Evolutionary conservation across 306 rosid genomes (phyloP), one percentile per base, ranked within the genome.

Genomic region (Acacia melanoxylon): DNA sequence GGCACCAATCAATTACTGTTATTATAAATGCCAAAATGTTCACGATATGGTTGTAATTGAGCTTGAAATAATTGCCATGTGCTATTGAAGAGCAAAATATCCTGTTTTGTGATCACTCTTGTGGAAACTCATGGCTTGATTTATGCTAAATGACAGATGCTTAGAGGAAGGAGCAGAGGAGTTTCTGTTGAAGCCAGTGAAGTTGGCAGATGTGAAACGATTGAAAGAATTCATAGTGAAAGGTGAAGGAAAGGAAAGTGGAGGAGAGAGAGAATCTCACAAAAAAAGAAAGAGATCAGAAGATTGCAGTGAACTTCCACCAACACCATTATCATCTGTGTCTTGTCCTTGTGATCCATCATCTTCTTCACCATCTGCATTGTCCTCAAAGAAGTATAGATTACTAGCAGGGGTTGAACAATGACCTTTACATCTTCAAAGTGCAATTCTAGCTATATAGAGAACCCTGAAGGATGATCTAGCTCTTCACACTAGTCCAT

Each of bases 131-230:
- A 71, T 16, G 56, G 68, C 52, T 83, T 11, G 41, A 19, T 51
- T 56, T 41, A 24, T 27, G 58, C 35, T 56, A 20, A 74, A 76
- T 54, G n/a, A 2, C 88, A 95, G 99, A 12, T 95, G 99, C 80
- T 81, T 95, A 63, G 98, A 95, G 90, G 99, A 93, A 93, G 99
- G 99, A 72, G 99, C 99, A 8, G 94, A 95, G 80, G 99, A 92
- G 16, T 95, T 88, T 65, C 85, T 95, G 24, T 81, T 95, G 86
- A 95, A 95, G 84, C 99, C 99, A 0, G 96, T 95, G 2, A 95
- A 91, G 81, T 79, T 95, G 37, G 86, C 97, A 8, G 99, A 95
- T 68, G 99, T 95, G 80, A 89, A 76, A 69, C 94, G 99, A 9
- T 58, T 95, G 77, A 93, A 83, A 80, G 94, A 88, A 73, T 88